phyloP scores from a whole-genome alignment of 1,139 yeast genomes.

The Geotrichum fermentans region DNA sequence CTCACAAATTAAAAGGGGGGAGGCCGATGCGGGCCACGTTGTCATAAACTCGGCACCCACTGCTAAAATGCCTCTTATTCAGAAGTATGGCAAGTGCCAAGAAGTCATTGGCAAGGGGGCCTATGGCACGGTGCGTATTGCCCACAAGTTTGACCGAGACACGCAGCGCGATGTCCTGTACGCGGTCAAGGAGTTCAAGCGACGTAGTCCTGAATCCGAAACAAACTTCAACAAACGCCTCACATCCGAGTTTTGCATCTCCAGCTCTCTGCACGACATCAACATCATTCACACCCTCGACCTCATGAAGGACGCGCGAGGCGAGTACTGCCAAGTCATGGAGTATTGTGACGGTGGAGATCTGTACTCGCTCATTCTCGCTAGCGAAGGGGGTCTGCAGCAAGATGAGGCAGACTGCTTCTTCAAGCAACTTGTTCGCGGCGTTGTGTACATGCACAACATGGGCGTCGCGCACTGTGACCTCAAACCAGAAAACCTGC shows the following conservation, averaged over 20 bases:
- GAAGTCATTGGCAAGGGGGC: constrained; percentile 82
- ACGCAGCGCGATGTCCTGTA: constrained; percentile 48
- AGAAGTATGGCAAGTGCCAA: constrained; percentile 74
- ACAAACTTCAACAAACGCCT: constrained; percentile 65
- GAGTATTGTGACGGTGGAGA: constrained; percentile 96
- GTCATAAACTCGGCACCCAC: constrained; percentile 23
- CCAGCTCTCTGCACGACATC: constrained; percentile 70
- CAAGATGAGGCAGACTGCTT: constrained; percentile 91
- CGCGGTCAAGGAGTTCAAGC: constrained; percentile 80
- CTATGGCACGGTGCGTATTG: constrained; percentile 75
- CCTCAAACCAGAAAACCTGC: constrained; percentile 85
- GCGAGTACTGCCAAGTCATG: constrained; percentile 94
- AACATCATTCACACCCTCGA: constrained; percentile 85
- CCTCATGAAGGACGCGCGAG: constrained; percentile 81
- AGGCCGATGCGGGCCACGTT: constrained; percentile 18
- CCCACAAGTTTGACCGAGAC: constrained; percentile 50
- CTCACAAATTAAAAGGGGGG: constrained; percentile 19
- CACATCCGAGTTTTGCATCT: constrained; percentile 79
- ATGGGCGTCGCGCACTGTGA: constrained; percentile 97
- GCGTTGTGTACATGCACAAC: constrained; percentile 92
- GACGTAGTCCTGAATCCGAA: constrained; percentile 52
- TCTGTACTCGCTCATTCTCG: constrained; percentile 74
- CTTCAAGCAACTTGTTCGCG: constrained; percentile 84
- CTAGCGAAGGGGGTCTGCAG: constrained; percentile 73
- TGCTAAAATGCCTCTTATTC: constrained; percentile 42